Conservation (phyloP, 805 yeast genomes). For the Wickerhamiella parazyma region DNA sequence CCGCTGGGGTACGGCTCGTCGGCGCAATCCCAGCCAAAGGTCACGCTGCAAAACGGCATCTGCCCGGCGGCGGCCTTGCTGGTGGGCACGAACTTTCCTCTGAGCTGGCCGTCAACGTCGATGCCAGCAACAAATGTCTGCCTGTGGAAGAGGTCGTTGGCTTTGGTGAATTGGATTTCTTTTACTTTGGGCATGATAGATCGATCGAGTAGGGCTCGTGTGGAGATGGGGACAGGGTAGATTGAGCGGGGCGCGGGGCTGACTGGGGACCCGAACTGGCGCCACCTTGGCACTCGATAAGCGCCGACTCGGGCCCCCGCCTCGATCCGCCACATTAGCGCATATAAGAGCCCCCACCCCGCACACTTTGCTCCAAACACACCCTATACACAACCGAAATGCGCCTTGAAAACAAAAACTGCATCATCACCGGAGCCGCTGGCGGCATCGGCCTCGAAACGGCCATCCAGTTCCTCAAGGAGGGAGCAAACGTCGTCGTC, state of each 20-base stretch:
- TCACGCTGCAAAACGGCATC: conserved; percentile 25
- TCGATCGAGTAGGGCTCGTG: no score
- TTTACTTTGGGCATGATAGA: no score
- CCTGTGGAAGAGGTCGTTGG: neutral
- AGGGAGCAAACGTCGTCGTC: conserved; percentile 81
- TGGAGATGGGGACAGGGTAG: no score
- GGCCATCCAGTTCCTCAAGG: conserved; percentile 65
- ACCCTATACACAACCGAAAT: no score
- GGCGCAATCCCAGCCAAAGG: conserved; percentile 28
- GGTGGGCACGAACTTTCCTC: conserved; percentile 26
- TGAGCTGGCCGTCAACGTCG: conserved; percentile 25
- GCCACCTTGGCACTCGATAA: no score
- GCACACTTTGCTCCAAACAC: no score
- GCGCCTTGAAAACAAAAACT: conserved; percentile 29
- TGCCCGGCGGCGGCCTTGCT: conserved; percentile 19
- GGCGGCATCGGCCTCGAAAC: conserved; percentile 29
- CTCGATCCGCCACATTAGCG: no score
- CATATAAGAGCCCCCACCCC: no score
- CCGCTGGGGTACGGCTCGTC: conserved; percentile 22
- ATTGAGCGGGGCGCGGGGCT: no score
- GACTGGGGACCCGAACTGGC: no score
- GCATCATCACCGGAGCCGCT: conserved; percentile 36
- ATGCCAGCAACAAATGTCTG: conserved; percentile 22
- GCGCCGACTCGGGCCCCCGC: no score
- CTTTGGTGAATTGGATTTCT: neutral